phyloP scores from a whole-genome alignment of 139 green algal species.

The Ettlia oleoabundans region DNA sequence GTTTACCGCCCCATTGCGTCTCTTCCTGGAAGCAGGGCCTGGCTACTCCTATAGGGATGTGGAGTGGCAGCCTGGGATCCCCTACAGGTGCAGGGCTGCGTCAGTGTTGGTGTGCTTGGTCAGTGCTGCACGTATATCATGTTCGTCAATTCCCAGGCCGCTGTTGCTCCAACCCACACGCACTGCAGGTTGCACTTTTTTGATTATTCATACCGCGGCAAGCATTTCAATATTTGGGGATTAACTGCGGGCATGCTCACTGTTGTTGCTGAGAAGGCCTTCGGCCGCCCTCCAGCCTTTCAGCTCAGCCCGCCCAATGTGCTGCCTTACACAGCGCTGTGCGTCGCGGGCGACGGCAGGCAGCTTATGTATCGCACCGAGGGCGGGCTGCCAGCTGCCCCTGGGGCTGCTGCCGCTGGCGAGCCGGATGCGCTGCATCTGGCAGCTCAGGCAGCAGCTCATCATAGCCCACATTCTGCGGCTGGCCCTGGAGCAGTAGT shows the following conservation, averaged over 20 bases:
- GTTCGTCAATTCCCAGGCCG: no score
- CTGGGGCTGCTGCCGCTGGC: background rate
- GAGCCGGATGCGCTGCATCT: background rate
- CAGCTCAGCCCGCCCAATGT: slow-evolving; percentile 35
- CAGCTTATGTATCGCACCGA: slow-evolving; percentile 20
- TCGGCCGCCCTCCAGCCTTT: slow-evolving; percentile 47
- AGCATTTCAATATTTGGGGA: slow-evolving; percentile 65
- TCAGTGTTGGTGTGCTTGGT: no score
- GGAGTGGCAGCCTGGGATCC: slow-evolving; percentile 44
- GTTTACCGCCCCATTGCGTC: slow-evolving; percentile 65
- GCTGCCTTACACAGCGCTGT: slow-evolving; percentile 35
- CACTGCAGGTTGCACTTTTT: no score
- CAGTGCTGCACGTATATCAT: no score
- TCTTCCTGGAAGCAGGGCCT: slow-evolving; percentile 44
- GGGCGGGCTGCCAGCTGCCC: background rate
- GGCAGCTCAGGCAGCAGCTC: slow-evolving; percentile 1
- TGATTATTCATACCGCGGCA: slow-evolving; percentile 7
- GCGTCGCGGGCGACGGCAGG: slow-evolving; percentile 17
- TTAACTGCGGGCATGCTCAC: slow-evolving; percentile 71
- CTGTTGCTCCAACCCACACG: no score
- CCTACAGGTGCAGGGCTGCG: no score
- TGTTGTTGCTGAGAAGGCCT: slow-evolving; percentile 48
- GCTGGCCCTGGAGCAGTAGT: background rate
- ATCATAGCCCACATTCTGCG: slow-evolving; percentile 7
- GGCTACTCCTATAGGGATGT: slow-evolving; percentile 46